Evolutionary conservation across 352 stramenopile species (phyloP), one percentile per base, ranked within the genome.

Genomic region (Elongisporangium undulatum): DNA sequence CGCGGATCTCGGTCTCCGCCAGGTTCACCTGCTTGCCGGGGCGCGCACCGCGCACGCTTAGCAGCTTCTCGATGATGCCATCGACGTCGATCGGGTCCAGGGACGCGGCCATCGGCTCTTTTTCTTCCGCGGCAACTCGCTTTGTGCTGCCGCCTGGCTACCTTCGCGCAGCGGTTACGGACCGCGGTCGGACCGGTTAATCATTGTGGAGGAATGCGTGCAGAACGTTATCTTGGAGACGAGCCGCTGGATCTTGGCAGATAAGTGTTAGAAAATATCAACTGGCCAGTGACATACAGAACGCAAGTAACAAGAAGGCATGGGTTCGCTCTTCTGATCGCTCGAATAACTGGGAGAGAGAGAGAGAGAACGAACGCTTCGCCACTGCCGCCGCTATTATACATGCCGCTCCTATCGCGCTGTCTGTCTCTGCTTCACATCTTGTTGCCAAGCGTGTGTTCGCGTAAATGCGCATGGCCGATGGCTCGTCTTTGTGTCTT

Each of bases 1-100:
- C 96, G 49, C 95, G 95, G 61, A 99, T 98, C 67, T 98, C 92
- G 38, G 73, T 78, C 74, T 98, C 94, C 3, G 85, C 87, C 20
- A 98, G 75, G 63, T 96, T 86, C 34, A 99, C 96, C 74, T 95
- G 67, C 65, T 81, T 77, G 51, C 84, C 85, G 22, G 85, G 85
- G 24, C 83, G 67, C 15, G 82, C 78, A 50, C 82, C 85, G 53
- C 85, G 69, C 26, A 96, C 88, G 55, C 77, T 82, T 22, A 96
- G 73, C 55, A 91, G 66, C 68, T 92, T 87, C 56, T 92, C 77
- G 58, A 92, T 91, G 68, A 91, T 87, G 50, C 20, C 39, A 60
- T 91, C 80, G 23, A 91, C 75, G 26, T 84, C 72, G 56, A 89
- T 79, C n/a, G 76, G 64, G 21, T 85, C 75, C 29, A 41, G 29